Evolutionary conservation across 495 filamentous ascomycete genomes (phyloP), one percentile per base, ranked within the genome.

Genomic region (Darksidea phi): DNA sequence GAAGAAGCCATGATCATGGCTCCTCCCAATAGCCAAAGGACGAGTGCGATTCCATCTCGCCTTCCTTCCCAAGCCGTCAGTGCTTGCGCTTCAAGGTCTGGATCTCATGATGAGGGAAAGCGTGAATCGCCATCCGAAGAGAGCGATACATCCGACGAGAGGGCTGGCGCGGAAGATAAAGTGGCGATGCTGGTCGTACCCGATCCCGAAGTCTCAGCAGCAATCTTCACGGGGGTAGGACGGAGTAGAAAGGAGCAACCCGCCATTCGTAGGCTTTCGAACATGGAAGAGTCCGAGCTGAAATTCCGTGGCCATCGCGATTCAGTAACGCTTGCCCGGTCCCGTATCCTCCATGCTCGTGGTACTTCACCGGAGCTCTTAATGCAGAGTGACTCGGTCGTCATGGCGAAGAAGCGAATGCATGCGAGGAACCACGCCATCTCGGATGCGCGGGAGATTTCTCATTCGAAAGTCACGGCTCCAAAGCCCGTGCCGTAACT

Each of bases 401-500:
- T 36, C 23, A 55, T 67, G 41, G 59, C 60, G 21, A 62, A 61
- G 54, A 67, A 59, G 43, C 50, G 60, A 0, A 63, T 67, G 54
- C 48, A 59, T 49, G 42, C 34, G 42, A 61, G 47, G 50, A 59
- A 67, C 23, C 59, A 63, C 51, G 64, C 59, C 17, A 45, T 42
- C 13, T 59, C 54, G 0, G 25, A 48, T 7, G 59, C 59, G 11
- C 7, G 59, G 2, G 46, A 50, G 20, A 57, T 64, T 21, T 32
- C 58, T 12, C 23, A 17, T 41, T 23, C 45, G n/a, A 46, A 52
- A 17, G 21, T 6, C 15, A 21, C 8, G 1, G 34, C 36, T 32
- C 36, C 24, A 36, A 34, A 54, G 11, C 28, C 52, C 23, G 2
- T 21, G 3, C 15, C 48, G n/a, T 25, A 12, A 15, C 2, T 42